These are phyloP conservation scores for Secale cereale DNA, from an alignment of 176 grass and related monocot species.

Conservation along the genomic window DNA sequence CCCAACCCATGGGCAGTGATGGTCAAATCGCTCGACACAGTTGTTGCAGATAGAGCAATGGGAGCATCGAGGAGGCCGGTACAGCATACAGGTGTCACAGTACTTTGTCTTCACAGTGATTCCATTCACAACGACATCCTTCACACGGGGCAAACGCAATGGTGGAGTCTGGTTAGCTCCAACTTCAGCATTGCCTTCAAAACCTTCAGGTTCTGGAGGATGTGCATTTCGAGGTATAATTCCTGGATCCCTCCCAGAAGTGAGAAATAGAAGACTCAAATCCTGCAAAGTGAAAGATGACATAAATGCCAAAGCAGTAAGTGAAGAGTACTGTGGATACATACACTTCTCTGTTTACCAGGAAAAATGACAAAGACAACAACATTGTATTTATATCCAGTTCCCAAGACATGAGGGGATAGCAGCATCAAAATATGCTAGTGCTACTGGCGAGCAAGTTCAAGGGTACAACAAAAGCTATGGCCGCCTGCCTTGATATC, in stretches of 20 bases:
- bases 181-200: conserved; percentile 56
- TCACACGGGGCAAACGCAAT: conserved; percentile 63
- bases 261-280: conserved; percentile 81
- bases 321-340: background rate
- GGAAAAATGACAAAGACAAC: background rate
- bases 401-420: background rate
- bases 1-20: conserved; percentile 96
- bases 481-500: background rate
- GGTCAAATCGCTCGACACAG: conserved; percentile 90
- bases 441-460: background rate
- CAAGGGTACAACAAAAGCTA: conserved; percentile 7
- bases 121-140: conserved; percentile 84
- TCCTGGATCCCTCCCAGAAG: conserved; percentile 90
- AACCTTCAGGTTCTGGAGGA: conserved; percentile 81
- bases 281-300: conserved; percentile 51
- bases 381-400: background rate
- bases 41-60: conserved; percentile 98
- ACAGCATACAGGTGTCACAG: conserved; percentile 94
- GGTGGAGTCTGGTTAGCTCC: conserved; percentile 70
- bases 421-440: background rate
- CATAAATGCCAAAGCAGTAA: conserved; percentile 2
- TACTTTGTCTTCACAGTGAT: conserved; percentile 90
- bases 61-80: conserved; percentile 92
- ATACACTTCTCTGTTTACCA: conserved; percentile 5
- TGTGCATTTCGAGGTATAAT: conserved; percentile 91